Evolutionary conservation across 352 stramenopile genomes (phyloP).

Genomic region (Pythium plurisporium): DNA sequence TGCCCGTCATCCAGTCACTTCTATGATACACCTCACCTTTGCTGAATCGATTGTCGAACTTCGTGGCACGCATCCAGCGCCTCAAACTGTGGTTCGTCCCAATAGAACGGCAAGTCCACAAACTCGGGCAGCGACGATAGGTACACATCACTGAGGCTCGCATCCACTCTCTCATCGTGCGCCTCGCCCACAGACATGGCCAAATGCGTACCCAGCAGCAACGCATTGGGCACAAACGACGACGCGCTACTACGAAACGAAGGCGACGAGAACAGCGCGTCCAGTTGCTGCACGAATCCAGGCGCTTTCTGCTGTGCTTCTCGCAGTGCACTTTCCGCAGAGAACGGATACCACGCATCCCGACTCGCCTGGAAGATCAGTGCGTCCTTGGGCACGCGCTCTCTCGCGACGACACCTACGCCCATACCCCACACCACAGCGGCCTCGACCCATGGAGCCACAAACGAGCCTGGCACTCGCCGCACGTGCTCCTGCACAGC

Average conservation of each 20-base stretch:
- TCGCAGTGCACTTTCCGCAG: constrained; percentile 58
- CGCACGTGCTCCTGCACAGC: constrained; percentile 48
- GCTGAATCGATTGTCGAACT: constrained; percentile 49
- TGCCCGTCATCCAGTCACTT: not conserved
- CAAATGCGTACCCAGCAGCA: constrained; percentile 68
- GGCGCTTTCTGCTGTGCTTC: constrained; percentile 58
- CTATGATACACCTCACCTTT: constrained; percentile 33
- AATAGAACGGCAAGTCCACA: constrained; percentile 69
- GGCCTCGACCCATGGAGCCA: constrained; percentile 53
- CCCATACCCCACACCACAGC: constrained; percentile 48
- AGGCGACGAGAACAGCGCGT: constrained; percentile 40
- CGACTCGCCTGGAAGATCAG: constrained; percentile 57
- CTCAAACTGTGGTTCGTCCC: constrained; percentile 52
- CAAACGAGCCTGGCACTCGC: constrained; percentile 44
- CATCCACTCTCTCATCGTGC: constrained; percentile 11
- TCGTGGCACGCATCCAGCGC: constrained; percentile 62
- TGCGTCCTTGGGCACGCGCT: constrained; percentile 49
- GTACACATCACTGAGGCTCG: constrained; percentile 51
- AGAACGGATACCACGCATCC: constrained; percentile 70
- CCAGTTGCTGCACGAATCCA: constrained; percentile 54
- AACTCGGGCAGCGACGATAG: constrained; percentile 45
- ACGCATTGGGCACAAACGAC: constrained; percentile 55
- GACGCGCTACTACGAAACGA: constrained; percentile 22
- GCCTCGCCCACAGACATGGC: constrained; percentile 32
- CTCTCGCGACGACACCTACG: constrained; percentile 51